phyloP scores from a whole-genome alignment of 441 rosid species.

The Dalechampia spathulata region DNA sequence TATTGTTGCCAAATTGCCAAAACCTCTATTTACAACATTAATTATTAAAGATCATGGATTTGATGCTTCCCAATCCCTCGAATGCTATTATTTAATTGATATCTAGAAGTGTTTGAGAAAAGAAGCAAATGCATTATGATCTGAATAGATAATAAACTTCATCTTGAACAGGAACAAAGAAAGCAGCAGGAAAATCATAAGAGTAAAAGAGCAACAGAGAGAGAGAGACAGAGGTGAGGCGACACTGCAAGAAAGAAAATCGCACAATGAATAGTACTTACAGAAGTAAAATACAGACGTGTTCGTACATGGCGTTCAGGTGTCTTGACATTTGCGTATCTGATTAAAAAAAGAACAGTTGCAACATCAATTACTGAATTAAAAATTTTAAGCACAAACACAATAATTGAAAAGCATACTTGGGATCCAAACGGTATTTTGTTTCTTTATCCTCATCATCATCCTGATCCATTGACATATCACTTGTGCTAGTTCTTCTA shows the following conservation, averaged over 20 bases:
- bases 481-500: slow-evolving; percentile 70
- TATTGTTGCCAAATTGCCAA: too few species aligned
- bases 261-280: slow-evolving; percentile 33
- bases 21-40: too few species aligned
- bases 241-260: background rate
- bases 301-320: slow-evolving; percentile 99
- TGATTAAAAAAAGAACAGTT: slow-evolving; percentile 20
- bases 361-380: slow-evolving; percentile 5
- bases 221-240: background rate
- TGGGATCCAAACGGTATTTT: slow-evolving; percentile 97
- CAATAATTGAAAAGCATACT: slow-evolving; percentile 30
- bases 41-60: background rate
- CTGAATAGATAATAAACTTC: background rate
- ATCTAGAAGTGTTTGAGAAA: background rate
- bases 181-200: background rate
- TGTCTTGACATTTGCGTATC: slow-evolving; percentile 97
- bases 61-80: background rate
- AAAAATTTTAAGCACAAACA: slow-evolving; percentile 5
- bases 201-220: background rate
- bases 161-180: background rate
- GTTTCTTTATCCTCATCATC: slow-evolving; percentile 98
- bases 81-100: background rate
- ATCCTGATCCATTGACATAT: slow-evolving; percentile 60
- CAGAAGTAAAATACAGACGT: slow-evolving; percentile 98
- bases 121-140: slow-evolving; percentile 1